Evolutionary conservation across 2,329 filamentous ascomycete species (phyloP).

Genomic region (Emericellopsis cladophorae): DNA sequence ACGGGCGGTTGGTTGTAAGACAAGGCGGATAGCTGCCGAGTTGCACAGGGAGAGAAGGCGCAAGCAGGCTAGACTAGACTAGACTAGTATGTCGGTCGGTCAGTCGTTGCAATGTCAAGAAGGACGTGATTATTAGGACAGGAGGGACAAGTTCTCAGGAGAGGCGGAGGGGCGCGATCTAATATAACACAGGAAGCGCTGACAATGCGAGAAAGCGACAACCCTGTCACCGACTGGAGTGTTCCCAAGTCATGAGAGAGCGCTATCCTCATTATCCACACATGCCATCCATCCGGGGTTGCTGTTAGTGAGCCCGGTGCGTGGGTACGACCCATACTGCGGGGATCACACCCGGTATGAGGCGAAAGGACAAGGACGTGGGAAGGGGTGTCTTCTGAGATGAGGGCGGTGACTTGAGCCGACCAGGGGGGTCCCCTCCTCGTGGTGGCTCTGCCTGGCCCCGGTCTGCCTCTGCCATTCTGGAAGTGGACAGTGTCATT

Average conservation of each 20-base stretch:
- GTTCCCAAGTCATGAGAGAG: constrained; percentile 1
- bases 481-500: no score
- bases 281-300: constrained; percentile 1
- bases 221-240: constrained; percentile 1
- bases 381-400: background rate
- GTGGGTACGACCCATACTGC: constrained; percentile 4
- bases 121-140: background rate
- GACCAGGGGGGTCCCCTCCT: background rate
- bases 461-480: no score
- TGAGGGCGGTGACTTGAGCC: constrained; percentile 1
- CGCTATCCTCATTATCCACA: no score
- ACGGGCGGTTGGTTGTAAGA: background rate
- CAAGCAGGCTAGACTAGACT: background rate
- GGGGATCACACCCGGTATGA: constrained; percentile 4
- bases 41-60: background rate
- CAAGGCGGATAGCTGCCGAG: background rate
- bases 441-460: no score
- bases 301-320: background rate
- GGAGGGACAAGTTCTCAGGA: background rate
- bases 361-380: background rate
- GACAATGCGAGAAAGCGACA: background rate
- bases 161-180: background rate
- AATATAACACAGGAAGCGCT: background rate
- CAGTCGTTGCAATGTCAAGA: no score
- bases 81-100: background rate